A percentile compares a stretch with the other conserved stretches of the same genome.
Conservation (phyloP, 805 yeast genomes). For the Kodamaea jinghongensis region DNA sequence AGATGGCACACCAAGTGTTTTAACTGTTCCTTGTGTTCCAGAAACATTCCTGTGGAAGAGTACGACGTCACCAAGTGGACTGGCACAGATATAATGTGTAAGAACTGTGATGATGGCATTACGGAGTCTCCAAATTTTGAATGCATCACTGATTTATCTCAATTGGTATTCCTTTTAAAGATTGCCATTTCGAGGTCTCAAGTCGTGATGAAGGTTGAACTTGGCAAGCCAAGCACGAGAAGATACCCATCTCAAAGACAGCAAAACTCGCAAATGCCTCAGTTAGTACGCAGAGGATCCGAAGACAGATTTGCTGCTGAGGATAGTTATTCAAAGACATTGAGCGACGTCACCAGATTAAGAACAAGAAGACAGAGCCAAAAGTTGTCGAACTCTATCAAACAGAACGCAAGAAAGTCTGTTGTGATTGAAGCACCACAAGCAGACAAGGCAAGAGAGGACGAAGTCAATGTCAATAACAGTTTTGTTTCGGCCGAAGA, state of each 20-base stretch:
- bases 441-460: conserved; percentile 36
- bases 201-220: conserved; percentile 47
- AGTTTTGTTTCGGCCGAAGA: conserved; percentile 13
- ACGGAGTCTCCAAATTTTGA: conserved; percentile 50
- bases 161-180: conserved; percentile 71
- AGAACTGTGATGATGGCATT: conserved; percentile 48
- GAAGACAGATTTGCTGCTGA: conserved; percentile 19
- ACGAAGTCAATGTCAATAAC: conserved; percentile 14
- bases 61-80: conserved; percentile 48
- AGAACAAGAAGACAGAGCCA: conserved; percentile 71
- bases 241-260: conserved; percentile 2
- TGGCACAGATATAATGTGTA: conserved; percentile 48
- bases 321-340: conserved; percentile 63
- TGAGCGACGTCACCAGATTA: conserved; percentile 73
- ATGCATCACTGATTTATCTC: conserved; percentile 65
- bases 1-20: conserved; percentile 88
- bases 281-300: conserved; percentile 4
- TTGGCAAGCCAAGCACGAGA: conserved; percentile 7
- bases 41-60: conserved; percentile 27
- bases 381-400: conserved; percentile 50
- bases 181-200: conserved; percentile 79
- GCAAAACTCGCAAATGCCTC: conserved; percentile 1
- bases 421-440: conserved; percentile 62
- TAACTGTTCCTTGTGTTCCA: conserved; percentile 57
- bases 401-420: conserved; percentile 64